Evolutionary conservation across 371 early-diverging fungal species (phyloP), one percentile per base, ranked within the genome.

Genomic region (Phascolomyces articulosus): DNA sequence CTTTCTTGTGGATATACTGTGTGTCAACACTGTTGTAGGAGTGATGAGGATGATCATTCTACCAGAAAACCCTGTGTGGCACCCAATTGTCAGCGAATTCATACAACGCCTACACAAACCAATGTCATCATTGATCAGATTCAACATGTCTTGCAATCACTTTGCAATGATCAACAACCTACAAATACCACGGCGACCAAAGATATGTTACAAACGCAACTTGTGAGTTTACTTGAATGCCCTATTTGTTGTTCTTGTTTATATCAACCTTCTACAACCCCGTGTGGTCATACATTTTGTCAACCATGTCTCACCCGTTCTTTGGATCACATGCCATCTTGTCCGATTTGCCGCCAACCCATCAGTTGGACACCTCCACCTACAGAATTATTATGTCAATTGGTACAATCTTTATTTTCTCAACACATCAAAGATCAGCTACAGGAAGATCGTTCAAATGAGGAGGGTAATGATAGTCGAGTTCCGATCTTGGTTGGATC

Each of bases 221-320:
- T 31, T 27, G 31, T 29, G 7, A 15, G 41, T 47, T 20, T 40
- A 28, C n/a, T 41, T 55, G 90, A 90, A 65, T 92, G 92, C 64
- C 79, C 85, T 18, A 78, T 92, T 31, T 92, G 93, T 68, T 82
- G 75, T 57, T 66, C 68, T 15, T 67, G 84, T 15, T 73, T 90
- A 40, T 72, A 71, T 21, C 74, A 84, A 18, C 90, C 93, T 0
- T 66, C 89, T 23, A 90, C 90, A 0, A 78, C 84, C 27, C 77
- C 78, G 3, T 92, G 93, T 64, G 93, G 93, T 1, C 93, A 92
- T 67, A 85, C 88, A 0, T 84, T 87, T 62, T 92, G 93, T 70
- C 77, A 75, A 31, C 55, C 69, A 10, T 92, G 93, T 60, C 67
- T 91, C 0, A 54, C 70, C 2, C 75, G 78, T 16, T 75, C 75